Evolutionary conservation across 148 eudicot genomes (phyloP).

Genomic region (Chenopodium berlandieri): DNA sequence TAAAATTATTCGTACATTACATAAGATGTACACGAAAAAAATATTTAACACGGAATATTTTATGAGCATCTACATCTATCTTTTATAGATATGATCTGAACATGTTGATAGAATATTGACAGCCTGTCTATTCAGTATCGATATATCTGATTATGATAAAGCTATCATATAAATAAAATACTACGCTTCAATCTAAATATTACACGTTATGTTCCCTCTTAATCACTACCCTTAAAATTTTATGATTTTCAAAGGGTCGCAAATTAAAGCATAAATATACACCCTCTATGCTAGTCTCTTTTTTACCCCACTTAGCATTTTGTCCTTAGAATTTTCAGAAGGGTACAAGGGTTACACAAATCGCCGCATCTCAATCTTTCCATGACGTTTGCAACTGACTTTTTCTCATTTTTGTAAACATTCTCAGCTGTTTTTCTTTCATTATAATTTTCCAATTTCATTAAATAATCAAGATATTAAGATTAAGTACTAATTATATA

Average conservation of each 20-base stretch:
- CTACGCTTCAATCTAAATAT: not conserved
- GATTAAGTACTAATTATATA: not conserved
- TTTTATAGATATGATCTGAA: not conserved
- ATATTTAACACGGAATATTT: too few relatives aligned
- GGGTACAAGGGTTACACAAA: conserved; percentile 12
- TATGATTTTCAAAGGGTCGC: conserved; percentile 1
- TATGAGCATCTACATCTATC: not conserved
- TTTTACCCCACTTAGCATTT: not conserved
- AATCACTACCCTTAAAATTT: not conserved
- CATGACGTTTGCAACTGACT: conserved; percentile 24
- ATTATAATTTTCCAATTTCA: not conserved
- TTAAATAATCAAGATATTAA: too few relatives aligned
- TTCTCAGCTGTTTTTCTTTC: not conserved
- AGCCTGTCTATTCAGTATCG: not conserved
- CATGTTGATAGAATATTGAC: conserved; percentile 2
- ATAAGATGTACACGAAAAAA: not conserved
- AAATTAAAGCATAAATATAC: not conserved
- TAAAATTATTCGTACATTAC: not conserved
- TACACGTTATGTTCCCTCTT: not conserved
- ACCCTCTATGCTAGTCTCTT: conserved; percentile 7
- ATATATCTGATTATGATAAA: not conserved
- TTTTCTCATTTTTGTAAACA: conserved; percentile 2
- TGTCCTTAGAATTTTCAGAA: conserved; percentile 26
- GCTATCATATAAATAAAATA: not conserved
- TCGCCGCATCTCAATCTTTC: conserved; percentile 25